Conservation (phyloP, 352 stramenopile species). For the Phytophthora niederhauseri region DNA sequence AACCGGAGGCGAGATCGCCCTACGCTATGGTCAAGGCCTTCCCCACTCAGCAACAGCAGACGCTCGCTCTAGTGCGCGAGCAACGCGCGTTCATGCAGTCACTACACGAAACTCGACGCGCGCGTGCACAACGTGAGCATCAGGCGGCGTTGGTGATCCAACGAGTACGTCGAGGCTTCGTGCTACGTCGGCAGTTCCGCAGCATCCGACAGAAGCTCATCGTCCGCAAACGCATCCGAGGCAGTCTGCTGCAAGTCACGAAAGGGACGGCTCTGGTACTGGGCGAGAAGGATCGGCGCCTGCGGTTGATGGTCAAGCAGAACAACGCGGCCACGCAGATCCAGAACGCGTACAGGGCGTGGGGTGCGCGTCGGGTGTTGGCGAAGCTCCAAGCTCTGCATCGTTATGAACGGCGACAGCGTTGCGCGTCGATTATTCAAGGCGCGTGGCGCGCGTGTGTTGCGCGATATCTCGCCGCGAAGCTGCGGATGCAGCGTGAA, state of each 20-base stretch:
- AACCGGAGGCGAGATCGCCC: conserved; percentile 14
- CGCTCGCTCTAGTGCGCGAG: conserved; percentile 45
- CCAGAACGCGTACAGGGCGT: conserved; percentile 45
- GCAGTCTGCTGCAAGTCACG: conserved; percentile 63
- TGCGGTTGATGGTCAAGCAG: conserved; percentile 29
- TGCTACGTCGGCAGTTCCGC: conserved; percentile 54
- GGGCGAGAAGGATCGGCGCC: conserved; percentile 58
- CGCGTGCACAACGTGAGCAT: conserved; percentile 44
- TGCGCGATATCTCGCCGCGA: conserved; percentile 27
- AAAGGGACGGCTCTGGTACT: conserved; percentile 68
- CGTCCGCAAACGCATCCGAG: conserved; percentile 68
- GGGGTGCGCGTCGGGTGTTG: conserved; percentile 31
- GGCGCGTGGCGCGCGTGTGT: conserved; percentile 40
- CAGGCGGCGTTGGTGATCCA: conserved; percentile 59
- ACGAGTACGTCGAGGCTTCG: conserved; percentile 56
- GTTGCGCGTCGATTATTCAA: conserved; percentile 40
- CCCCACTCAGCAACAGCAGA: conserved; percentile 31
- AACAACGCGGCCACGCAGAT: conserved; percentile 38
- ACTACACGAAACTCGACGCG: conserved; percentile 35
- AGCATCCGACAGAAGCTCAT: conserved; percentile 56
- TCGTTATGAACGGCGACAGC: conserved; percentile 26
- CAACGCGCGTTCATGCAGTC: conserved; percentile 55
- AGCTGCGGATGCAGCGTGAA: conserved; percentile 28
- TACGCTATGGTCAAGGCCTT: conserved; percentile 24
- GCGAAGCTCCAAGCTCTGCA: conserved; percentile 41